A percentile compares a stretch with the other conserved stretches of the same genome.
phyloP scores from a whole-genome alignment of 176 grass and related monocot genomes.

The Rhipidocladum racemiflorum region DNA sequence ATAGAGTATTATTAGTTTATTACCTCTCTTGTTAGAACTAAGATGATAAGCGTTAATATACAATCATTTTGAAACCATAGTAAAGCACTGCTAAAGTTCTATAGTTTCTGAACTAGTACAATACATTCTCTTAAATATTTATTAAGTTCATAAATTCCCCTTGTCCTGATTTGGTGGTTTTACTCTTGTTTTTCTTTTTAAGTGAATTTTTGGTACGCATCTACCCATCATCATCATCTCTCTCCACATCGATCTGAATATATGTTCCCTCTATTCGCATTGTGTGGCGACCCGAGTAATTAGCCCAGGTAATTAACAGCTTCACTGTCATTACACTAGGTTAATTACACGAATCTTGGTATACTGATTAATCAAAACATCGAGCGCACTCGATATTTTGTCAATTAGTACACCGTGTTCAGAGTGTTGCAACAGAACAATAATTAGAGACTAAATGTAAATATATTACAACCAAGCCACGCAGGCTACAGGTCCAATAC shows the following conservation, averaged over 20 bases:
- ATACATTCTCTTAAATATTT: not conserved
- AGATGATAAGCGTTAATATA: not conserved
- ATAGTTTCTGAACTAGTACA: not conserved
- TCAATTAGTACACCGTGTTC: too few species aligned
- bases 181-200: not conserved
- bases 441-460: too few species aligned
- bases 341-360: too few species aligned
- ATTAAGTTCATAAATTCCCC: not conserved
- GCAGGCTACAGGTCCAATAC: too few species aligned
- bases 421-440: too few species aligned
- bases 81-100: not conserved
- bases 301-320: too few species aligned
- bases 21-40: not conserved
- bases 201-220: not conserved
- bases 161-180: slow-evolving; percentile 2
- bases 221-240: not conserved
- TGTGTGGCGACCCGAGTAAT: too few species aligned
- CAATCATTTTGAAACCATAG: not conserved
- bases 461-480: too few species aligned
- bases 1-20: not conserved
- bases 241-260: not conserved
- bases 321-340: too few species aligned
- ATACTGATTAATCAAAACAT: too few species aligned
- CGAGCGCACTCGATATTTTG: too few species aligned
- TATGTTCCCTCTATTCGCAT: not conserved